Evolutionary conservation across 208 protist genomes (phyloP).

Genomic region (Wallacemonas sp.): DNA sequence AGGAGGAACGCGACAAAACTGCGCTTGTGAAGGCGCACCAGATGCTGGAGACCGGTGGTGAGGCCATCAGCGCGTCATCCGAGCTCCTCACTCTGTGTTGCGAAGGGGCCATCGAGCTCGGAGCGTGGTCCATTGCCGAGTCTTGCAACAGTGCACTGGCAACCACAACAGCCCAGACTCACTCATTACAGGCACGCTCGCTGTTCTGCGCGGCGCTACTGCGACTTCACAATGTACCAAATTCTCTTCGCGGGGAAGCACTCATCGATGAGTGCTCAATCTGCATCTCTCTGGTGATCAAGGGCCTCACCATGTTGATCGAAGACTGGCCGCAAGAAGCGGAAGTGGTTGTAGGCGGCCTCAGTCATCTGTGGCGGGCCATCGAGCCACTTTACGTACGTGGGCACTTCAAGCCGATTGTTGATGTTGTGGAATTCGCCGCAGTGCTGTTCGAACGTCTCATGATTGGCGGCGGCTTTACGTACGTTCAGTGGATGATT

Average conservation of each 20-base stretch:
- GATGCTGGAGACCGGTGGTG: slow-evolving; percentile 15
- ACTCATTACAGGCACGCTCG: slow-evolving; percentile 45
- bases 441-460: slow-evolving; percentile 69
- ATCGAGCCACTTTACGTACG: slow-evolving; percentile 44
- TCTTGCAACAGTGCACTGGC: slow-evolving; percentile 35
- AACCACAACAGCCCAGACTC: slow-evolving; percentile 30
- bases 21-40: slow-evolving; percentile 29
- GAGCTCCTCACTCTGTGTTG: slow-evolving; percentile 76
- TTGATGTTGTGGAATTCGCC: slow-evolving; percentile 69
- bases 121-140: slow-evolving; percentile 57
- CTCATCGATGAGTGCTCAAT: slow-evolving; percentile 43
- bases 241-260: slow-evolving; percentile 28
- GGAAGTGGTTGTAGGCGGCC: slow-evolving; percentile 40
- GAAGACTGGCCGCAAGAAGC: slow-evolving; percentile 66
- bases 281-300: slow-evolving; percentile 51
- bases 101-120: slow-evolving; percentile 67
- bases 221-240: slow-evolving; percentile 37
- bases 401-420: slow-evolving; percentile 43
- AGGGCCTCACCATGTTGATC: slow-evolving; percentile 62
- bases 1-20: slow-evolving; percentile 15
- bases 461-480: slow-evolving; percentile 58
- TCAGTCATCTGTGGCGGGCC: slow-evolving; percentile 64
- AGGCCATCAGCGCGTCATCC: slow-evolving; percentile 15
- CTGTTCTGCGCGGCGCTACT: slow-evolving; percentile 72
- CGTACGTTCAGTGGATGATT: slow-evolving; percentile 69